Percentiles rank a stretch among this genome's conserved stretches.
Conservation (phyloP, 441 rosid species). For the Jatropha podagrica region DNA sequence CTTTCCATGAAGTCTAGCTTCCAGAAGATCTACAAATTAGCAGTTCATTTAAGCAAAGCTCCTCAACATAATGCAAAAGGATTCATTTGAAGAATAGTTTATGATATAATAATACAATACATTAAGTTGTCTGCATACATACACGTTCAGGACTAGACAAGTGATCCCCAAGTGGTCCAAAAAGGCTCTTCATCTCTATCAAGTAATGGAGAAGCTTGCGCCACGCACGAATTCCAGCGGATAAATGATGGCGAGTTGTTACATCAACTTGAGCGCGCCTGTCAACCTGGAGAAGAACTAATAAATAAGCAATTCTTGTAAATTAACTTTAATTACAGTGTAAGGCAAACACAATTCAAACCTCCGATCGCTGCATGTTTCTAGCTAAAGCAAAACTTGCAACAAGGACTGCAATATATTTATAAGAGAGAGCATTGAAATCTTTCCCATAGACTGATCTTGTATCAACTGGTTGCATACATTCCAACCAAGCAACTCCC, state of each 20-base stretch:
- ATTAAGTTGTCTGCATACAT: conserved; percentile 33
- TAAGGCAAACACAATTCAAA: conserved; percentile 34
- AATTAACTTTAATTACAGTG: conserved; percentile 23
- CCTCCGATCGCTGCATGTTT: conserved; percentile 99
- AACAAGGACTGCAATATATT: conserved; percentile 94
- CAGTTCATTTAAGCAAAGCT: conserved; percentile 10
- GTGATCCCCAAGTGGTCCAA: conserved; percentile 68
- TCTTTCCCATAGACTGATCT: conserved; percentile 98
- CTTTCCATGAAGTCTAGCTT: conserved; percentile 96
- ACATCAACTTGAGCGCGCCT: conserved; percentile 85
- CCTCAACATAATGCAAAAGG: background rate
- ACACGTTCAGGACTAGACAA: conserved; percentile 70
- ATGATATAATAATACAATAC: background rate
- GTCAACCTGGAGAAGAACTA: conserved; percentile 65
- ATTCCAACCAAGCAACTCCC: conserved; percentile 99
- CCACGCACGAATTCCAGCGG: conserved; percentile 84
- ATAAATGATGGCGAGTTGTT: conserved; percentile 55
- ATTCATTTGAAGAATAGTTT: conserved; percentile 9
- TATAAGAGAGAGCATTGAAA: conserved; percentile 94
- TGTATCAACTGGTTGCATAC: conserved; percentile 93
- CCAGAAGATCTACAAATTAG: conserved; percentile 77
- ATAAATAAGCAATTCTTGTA: conserved; percentile 12
- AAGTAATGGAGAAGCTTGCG: conserved; percentile 87
- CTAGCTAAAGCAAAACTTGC: conserved; percentile 99
- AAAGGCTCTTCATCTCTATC: conserved; percentile 84